Evolutionary conservation across 176 grass and related monocot species (phyloP).

Genomic region (Avena eriantha): DNA sequence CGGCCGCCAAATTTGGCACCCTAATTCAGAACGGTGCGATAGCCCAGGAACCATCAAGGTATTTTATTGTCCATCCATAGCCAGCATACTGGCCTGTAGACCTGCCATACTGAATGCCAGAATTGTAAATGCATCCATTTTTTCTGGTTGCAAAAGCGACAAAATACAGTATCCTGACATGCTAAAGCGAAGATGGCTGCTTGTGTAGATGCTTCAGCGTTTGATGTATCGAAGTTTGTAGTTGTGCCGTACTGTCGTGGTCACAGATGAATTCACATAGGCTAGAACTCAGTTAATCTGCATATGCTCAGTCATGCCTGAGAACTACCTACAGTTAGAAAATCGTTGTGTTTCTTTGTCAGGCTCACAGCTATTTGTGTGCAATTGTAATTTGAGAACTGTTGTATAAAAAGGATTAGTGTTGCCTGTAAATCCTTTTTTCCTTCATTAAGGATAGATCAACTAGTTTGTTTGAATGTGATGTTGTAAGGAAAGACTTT

Average conservation of each 20-base stretch:
- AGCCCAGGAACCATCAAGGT: background rate
- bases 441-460: background rate
- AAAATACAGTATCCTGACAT: background rate
- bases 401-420: slow-evolving; percentile 11
- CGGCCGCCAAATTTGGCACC: background rate
- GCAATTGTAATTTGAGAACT: slow-evolving; percentile 1
- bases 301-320: background rate
- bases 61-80: background rate
- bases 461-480: no score
- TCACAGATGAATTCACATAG: background rate
- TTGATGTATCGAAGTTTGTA: background rate
- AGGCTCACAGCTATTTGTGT: background rate
- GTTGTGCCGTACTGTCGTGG: background rate
- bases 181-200: background rate
- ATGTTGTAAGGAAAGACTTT: no score
- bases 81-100: background rate
- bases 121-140: slow-evolving; percentile 5
- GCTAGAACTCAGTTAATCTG: background rate
- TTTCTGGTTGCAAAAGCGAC: background rate
- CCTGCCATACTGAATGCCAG: background rate
- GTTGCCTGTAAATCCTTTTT: background rate
- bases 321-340: background rate
- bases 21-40: background rate
- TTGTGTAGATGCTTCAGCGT: background rate
- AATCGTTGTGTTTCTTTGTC: background rate